These are phyloP conservation scores for Eucalyptus rudis DNA, from an alignment of 345 rosid genomes.

Conservation along the genomic window DNA sequence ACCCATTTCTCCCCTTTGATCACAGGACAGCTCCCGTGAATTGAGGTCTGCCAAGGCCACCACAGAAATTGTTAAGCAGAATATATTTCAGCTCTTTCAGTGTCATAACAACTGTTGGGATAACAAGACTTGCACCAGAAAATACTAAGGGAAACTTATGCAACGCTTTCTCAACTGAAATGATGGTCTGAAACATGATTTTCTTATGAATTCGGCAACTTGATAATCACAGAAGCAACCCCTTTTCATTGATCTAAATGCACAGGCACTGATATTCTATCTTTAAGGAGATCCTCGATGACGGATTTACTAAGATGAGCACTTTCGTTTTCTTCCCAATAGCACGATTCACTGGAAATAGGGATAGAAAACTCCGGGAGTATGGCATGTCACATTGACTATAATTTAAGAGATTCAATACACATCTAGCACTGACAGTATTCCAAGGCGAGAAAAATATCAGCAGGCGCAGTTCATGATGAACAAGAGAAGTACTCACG, in stretches of 20 bases:
- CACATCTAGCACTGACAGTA: not conserved
- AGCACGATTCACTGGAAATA: not conserved
- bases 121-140: not conserved
- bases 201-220: not conserved
- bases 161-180: no score
- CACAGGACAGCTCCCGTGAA: conserved; percentile 85
- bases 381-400: not conserved
- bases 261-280: not conserved
- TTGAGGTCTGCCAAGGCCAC: conserved; percentile 43
- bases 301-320: not conserved
- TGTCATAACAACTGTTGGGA: not conserved
- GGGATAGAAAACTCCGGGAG: not conserved
- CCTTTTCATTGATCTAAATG: not conserved
- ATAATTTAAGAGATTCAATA: not conserved
- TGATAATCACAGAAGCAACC: not conserved
- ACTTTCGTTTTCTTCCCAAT: not conserved
- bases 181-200: not conserved
- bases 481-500: conserved; percentile 5
- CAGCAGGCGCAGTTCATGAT: not conserved
- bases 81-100: not conserved
- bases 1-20: conserved; percentile 82
- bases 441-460: not conserved
- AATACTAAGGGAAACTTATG: not conserved
- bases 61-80: not conserved
- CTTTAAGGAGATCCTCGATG: not conserved